Percentiles rank a stretch among this genome's conserved stretches.
Evolutionary conservation across 2,329 filamentous ascomycete genomes (phyloP).

Genomic region (Fusarium drepaniforme): DNA sequence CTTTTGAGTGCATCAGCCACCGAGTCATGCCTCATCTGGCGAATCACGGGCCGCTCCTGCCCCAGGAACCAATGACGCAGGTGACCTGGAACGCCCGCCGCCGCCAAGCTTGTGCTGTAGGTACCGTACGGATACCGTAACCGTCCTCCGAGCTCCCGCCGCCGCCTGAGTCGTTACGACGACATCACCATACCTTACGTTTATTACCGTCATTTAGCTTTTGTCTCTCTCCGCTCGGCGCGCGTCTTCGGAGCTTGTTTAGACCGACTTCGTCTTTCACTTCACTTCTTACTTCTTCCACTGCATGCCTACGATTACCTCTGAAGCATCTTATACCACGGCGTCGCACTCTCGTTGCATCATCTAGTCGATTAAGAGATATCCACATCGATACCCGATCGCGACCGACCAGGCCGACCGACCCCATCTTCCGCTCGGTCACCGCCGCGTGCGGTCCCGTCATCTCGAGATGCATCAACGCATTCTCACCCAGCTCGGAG

Average conservation of each 20-base stretch:
- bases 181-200: constrained; percentile 30
- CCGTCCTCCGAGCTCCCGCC: constrained; percentile 33
- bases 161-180: constrained; percentile 10
- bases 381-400: constrained; percentile 21
- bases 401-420: constrained; percentile 22
- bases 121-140: neutral
- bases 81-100: constrained; percentile 32
- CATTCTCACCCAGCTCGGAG: constrained; percentile 47
- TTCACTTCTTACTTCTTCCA: constrained; percentile 9
- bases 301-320: constrained; percentile 31
- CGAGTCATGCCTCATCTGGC: constrained; percentile 10
- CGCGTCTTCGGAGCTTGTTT: constrained; percentile 23
- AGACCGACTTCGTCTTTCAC: neutral
- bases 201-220: constrained; percentile 27
- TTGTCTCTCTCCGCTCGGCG: constrained; percentile 18
- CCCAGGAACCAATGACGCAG: constrained; percentile 40
- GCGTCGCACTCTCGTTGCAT: constrained; percentile 25
- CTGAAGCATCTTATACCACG: constrained; percentile 14
- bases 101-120: constrained; percentile 16
- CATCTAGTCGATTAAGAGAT: constrained; percentile 22
- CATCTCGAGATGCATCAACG: constrained; percentile 49
- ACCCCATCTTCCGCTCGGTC: constrained; percentile 22
- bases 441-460: constrained; percentile 36
- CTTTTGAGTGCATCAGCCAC: constrained; percentile 19
- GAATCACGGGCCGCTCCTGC: constrained; percentile 23